These are phyloP conservation scores for Esteya vermicola DNA, from an alignment of 2,329 filamentous ascomycete genomes.

Conservation along the genomic window DNA sequence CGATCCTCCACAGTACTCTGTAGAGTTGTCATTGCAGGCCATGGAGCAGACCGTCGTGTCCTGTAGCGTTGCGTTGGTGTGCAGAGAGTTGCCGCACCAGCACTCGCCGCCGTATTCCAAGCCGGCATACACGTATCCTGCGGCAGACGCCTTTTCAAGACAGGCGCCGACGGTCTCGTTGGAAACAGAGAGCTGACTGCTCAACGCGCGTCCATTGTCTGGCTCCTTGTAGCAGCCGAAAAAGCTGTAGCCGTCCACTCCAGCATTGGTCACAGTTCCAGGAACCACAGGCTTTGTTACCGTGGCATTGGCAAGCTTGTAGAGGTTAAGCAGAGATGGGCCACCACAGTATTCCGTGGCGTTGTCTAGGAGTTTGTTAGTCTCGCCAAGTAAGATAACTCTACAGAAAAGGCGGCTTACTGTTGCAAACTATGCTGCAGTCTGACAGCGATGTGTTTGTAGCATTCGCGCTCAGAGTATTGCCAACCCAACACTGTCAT, in stretches of 20 bases:
- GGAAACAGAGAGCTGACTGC: conserved; percentile 4
- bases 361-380: conserved; percentile 3
- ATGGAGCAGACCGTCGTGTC: conserved; percentile 14
- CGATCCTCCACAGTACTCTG: conserved; percentile 5
- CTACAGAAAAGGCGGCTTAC: background rate
- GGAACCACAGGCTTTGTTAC: background rate
- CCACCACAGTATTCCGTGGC: conserved; percentile 11
- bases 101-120: conserved; percentile 35
- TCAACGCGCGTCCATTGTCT: conserved; percentile 9
- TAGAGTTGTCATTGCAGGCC: conserved; percentile 7
- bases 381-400: too few relatives aligned
- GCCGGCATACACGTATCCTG: conserved; percentile 31
- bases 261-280: conserved; percentile 18
- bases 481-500: conserved; percentile 8
- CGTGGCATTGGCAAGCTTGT: conserved; percentile 8
- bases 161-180: conserved; percentile 14
- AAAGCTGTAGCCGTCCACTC: conserved; percentile 15
- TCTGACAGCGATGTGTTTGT: conserved; percentile 10
- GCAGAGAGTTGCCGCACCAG: conserved; percentile 9
- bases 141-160: background rate
- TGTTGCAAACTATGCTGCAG: conserved; percentile 16
- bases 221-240: conserved; percentile 21
- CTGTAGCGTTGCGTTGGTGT: conserved; percentile 8
- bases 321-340: conserved; percentile 9
- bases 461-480: conserved; percentile 1